Conservation (phyloP, 192 early-diverging fungal genomes). For the Lunasporangiospora selenospora region DNA sequence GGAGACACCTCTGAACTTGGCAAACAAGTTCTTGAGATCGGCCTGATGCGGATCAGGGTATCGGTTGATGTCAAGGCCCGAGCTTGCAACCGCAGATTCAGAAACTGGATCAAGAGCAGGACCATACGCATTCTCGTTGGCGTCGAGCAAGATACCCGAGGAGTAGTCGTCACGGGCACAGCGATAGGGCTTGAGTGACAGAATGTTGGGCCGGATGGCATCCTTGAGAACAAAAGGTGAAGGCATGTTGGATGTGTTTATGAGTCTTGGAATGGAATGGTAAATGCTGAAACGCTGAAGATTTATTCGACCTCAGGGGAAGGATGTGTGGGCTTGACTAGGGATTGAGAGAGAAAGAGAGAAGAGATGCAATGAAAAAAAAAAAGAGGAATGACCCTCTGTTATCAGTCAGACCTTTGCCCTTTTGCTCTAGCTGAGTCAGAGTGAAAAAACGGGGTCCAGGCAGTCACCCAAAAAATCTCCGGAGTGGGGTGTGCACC, state of each 20-base stretch:
- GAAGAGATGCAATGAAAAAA: not conserved
- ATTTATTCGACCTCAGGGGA: too few relatives aligned
- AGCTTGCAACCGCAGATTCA: slow-evolving; percentile 33
- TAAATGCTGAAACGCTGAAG: not conserved
- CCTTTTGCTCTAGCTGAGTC: not conserved
- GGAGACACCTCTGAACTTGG: slow-evolving; percentile 73
- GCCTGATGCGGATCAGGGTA: slow-evolving; percentile 96
- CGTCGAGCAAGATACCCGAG: slow-evolving; percentile 94
- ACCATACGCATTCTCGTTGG: slow-evolving; percentile 98
- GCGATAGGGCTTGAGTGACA: slow-evolving; percentile 87
- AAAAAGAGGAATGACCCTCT: not conserved
- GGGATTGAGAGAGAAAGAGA: not conserved
- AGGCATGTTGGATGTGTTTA: not conserved
- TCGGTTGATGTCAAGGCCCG: slow-evolving; percentile 73
- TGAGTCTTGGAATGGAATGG: slow-evolving; percentile 1
- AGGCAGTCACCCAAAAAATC: too few relatives aligned
- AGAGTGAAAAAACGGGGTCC: not conserved
- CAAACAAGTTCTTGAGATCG: slow-evolving; percentile 81
- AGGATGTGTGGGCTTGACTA: too few relatives aligned
- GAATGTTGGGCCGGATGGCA: slow-evolving; percentile 84
- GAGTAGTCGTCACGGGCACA: slow-evolving; percentile 99
- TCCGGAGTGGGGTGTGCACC: too few relatives aligned
- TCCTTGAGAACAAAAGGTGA: slow-evolving; percentile 45
- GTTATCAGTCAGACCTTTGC: too few relatives aligned
- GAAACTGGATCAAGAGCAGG: slow-evolving; percentile 42